Evolutionary conservation across 2,329 filamentous ascomycete species (phyloP).

Genomic region (Alternaria dauci): DNA sequence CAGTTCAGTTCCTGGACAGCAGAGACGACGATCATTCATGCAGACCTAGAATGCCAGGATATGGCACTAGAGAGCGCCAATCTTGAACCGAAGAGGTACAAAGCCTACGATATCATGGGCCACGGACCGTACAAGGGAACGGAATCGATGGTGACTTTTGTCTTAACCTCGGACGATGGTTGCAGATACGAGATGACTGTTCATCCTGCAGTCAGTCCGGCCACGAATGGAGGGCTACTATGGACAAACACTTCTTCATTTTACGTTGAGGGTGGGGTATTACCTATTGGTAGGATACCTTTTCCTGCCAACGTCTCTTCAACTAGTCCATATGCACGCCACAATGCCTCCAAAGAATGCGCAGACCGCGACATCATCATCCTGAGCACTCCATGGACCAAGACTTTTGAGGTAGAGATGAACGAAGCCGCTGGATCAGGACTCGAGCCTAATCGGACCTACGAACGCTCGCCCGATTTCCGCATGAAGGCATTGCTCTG

Average conservation of each 20-base stretch:
- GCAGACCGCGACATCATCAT: slow-evolving; percentile 25
- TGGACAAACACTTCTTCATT: slow-evolving; percentile 24
- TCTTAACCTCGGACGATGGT: slow-evolving; percentile 16
- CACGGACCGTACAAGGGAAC: slow-evolving; percentile 21
- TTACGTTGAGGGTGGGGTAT: background rate
- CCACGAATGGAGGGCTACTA: slow-evolving; percentile 18
- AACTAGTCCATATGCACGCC: slow-evolving; percentile 16
- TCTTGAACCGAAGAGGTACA: slow-evolving; percentile 5
- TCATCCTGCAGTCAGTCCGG: slow-evolving; percentile 20
- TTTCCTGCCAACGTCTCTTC: background rate
- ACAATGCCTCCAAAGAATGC: slow-evolving; percentile 25
- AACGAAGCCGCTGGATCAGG: too few species aligned
- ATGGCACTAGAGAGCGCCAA: slow-evolving; percentile 26
- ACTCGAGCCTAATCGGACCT: slow-evolving; percentile 10
- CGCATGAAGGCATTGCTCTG: slow-evolving; percentile 22
- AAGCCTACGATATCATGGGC: slow-evolving; percentile 4
- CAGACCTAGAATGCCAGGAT: slow-evolving; percentile 8
- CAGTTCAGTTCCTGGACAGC: slow-evolving; percentile 16
- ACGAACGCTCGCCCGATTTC: slow-evolving; percentile 20
- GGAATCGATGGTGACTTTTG: slow-evolving; percentile 24
- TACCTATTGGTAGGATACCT: background rate
- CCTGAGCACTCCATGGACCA: slow-evolving; percentile 29
- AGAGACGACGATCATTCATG: slow-evolving; percentile 11
- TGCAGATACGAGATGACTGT: slow-evolving; percentile 23
- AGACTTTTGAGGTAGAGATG: background rate